Evolutionary conservation across 495 filamentous ascomycete species (phyloP), one percentile per base, ranked within the genome.

Genomic region (Hypoxylon lienhwacheense): DNA sequence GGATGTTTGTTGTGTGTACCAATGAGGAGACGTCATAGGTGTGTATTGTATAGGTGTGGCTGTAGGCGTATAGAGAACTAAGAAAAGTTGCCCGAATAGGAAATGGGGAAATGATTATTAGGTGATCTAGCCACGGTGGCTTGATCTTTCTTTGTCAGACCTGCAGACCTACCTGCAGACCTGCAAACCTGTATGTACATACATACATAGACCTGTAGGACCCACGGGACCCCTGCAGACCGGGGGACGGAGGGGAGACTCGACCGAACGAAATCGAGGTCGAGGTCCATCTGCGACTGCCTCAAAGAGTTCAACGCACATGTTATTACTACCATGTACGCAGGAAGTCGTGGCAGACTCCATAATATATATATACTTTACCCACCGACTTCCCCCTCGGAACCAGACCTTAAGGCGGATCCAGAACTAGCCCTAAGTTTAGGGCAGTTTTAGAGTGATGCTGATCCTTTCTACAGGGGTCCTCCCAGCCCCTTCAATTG

Each of bases 401-500:
- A 55, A 55, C 55, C 55, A 53, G 4, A 35, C 7, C 7, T 44
- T 44, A 48, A 53, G 37, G 43, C 37, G 32, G 53, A 59, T 48
- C 22, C 31, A 48, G 42, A n/a, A 37, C 32, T 53, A 53, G 48
- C 55, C 49, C 42, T 44, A 44, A 15, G 31, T 11, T 44, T 47
- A 48, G 43, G 48, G 37, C 24, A 47, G 48, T 53, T 53, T 48
- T 53, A 59, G 31, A 42, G 36, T 36, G 39, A 11, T 21, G 48
- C n/a, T 17, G 55, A 61, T 57, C 58, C 19, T 49, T 16, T n/a
- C n/a, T n/a, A n/a, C 49, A 57, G 46, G 53, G 54, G 54, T 17
- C 11, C 7, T 26, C 55, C 65, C 65, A 67, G 65, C 65, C 65
- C 59, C 65, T 63, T 45, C 31, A 67, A 67, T 67, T 67, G 65